Evolutionary conservation across 176 grass and related monocot species (phyloP), one percentile per base, ranked within the genome.

Genomic region (Triticum timopheevii): DNA sequence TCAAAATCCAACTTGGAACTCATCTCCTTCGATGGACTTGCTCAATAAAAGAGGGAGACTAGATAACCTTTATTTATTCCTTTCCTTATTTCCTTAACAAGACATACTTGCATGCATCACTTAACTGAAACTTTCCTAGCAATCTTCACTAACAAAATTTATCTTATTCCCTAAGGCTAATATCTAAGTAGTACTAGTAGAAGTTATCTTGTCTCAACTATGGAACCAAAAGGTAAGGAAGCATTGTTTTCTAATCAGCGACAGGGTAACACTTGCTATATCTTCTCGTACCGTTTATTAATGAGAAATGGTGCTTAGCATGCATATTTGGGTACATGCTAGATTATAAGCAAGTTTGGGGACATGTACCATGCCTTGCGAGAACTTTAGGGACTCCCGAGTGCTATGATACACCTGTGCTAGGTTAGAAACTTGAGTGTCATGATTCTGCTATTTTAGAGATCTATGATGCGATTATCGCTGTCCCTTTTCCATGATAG

Each of bases 1-100:
- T 73, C n/a, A 73, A 44, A 62, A 44, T 44, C 39, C 70, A 73
- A 73, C 70, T 73, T 73, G 70, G 38, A 44, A 45, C 70, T 45
- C n/a, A 45, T 73, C 10, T 73, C 70, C 22, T 45, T 73, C 15
- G 38, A 44, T 73, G 20, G 39, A 42, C 39, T 0, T 0, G 38
- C n/a, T 45, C 22, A 24, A 50, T 15, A 50, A 75, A 24, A 28
- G 40, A 49, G 72, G 40, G 42, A 75, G 7, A 47, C 72, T 75
- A 75, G 72, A 75, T 47, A 75, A 27, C 42, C 23, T 45, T 44
- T 72, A 40, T 72, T 72, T 40, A 72, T 71, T 67, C 36, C 19
- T 44, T 44, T 45, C 70, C 10, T 44, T 73, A 22, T 44, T 44
- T 45, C 70, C 10, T 44, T 73, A 22, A 40, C 38, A n/a, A 39